Base-by-base conservation (phyloP, 371 early-diverging fungal genomes). In the Apophysomyces elegans region DNA sequence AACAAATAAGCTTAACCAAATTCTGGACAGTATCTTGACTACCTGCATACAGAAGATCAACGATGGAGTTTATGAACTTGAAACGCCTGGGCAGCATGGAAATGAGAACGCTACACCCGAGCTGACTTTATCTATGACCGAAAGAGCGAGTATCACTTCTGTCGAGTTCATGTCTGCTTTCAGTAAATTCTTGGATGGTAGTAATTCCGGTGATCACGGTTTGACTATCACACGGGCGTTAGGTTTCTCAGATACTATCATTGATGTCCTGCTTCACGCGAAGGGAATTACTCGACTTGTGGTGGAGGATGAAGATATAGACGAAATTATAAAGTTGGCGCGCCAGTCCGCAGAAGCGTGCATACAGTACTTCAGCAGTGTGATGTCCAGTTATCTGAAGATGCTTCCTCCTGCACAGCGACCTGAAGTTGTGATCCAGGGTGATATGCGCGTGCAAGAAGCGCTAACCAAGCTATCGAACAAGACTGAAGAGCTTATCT, bases 41-140 rank as follows among this genome's bases (percentile, higher is more conserved):
- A 88, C 92, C 18, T 97, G 96, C 74, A 88, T 93, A 36, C 85
- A 87, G 70, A 94, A 93, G 72, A 87, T 95, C 41, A 91, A 94
- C 65, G 96, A 95, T 63, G 87, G 94, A 16, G 84, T 96, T 26
- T 95, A 91, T 67, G 91, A 93, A 62, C 75, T 97, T 32, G 94
- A 94, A 63, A 84, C 87, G 26, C 90, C 95, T 16, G 84, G 88
- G 13, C 85, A 89, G 61, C 88, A 86, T 59, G 96, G 97, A 16
- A 96, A 96, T 73, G 87, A 87, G 65, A 91, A 92, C 9, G 91
- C 96, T 0, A 94, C 97, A 0, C 95, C 97, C 7, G 96, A 96
- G 76, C 91, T 94, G 69, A 93, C 93, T 1, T 77, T 96, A 32
- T 90, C 96, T 2, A 90, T 96, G 77, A 88, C 96, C 56, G 99